These are phyloP conservation scores for Jacaranda mimosifolia DNA, from an alignment of 257 asterid genomes.

Conservation along the genomic window DNA sequence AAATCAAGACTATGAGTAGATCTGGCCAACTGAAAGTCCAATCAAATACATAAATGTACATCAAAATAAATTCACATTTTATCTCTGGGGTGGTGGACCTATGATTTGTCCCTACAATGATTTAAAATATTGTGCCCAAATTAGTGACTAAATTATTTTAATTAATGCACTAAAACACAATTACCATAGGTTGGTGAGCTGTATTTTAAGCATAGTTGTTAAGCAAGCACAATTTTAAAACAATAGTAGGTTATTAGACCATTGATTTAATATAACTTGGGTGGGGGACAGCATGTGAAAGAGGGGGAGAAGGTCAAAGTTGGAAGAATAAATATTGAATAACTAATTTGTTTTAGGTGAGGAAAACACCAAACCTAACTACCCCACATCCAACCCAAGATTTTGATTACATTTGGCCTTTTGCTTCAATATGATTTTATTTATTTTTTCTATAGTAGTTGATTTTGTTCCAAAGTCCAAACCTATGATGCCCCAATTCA, in stretches of 20 bases:
- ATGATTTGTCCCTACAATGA: not conserved
- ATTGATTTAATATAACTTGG: not conserved
- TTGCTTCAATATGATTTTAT: not conserved
- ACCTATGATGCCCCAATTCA: slow-evolving; percentile 11
- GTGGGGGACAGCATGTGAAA: not conserved
- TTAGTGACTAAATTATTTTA: slow-evolving; percentile 27
- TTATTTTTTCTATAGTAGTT: not conserved
- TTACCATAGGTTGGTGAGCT: slow-evolving; percentile 48
- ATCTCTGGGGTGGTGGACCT: not conserved
- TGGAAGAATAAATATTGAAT: not conserved
- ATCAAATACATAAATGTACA: not conserved
- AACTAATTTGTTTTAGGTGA: slow-evolving; percentile 12
- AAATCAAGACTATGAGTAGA: not conserved
- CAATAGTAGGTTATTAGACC: not conserved
- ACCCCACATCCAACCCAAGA: not conserved
- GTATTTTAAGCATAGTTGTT: too few species aligned
- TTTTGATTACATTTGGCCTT: slow-evolving; percentile 1
- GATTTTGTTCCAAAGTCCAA: slow-evolving; percentile 11
- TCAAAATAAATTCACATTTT: not conserved
- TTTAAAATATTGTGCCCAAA: not conserved
- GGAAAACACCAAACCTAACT: slow-evolving; percentile 8
- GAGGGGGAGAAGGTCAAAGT: not conserved
- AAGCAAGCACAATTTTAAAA: slow-evolving; percentile 3
- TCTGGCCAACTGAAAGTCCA: not conserved
- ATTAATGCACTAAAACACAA: slow-evolving; percentile 23